Conservation (phyloP, 2,329 filamentous ascomycete species). For the Exophiala oligosperma region DNA sequence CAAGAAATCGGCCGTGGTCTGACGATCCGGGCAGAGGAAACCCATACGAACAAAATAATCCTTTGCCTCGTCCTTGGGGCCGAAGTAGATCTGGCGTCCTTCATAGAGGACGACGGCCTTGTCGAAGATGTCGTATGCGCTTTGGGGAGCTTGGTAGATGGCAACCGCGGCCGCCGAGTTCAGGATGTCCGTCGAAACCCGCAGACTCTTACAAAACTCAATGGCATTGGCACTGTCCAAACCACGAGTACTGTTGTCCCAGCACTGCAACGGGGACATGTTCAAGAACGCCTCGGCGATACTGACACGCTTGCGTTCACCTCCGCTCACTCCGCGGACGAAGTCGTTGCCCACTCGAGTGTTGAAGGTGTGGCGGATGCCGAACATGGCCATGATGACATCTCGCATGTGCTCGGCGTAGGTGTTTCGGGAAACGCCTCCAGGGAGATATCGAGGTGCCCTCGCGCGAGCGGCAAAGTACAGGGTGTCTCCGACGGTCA, state of each 20-base stretch:
- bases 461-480: conserved; percentile 57
- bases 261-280: conserved; percentile 45
- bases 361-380: conserved; percentile 45
- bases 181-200: conserved; percentile 50
- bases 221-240: conserved; percentile 59
- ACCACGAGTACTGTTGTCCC: conserved; percentile 54
- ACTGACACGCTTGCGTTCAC: conserved; percentile 61
- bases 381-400: conserved; percentile 53
- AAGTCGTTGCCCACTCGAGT: conserved; percentile 58
- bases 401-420: conserved; percentile 46
- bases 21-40: conserved; percentile 67
- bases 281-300: conserved; percentile 56
- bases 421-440: conserved; percentile 43
- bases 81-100: conserved; percentile 76
- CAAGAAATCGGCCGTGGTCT: conserved; percentile 71
- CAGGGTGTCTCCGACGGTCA: conserved; percentile 76
- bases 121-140: conserved; percentile 65
- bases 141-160: conserved; percentile 57
- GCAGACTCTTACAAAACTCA: conserved; percentile 57
- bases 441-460: conserved; percentile 45
- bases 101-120: conserved; percentile 74
- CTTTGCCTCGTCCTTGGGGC: conserved; percentile 60
- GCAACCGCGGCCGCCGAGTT: conserved; percentile 56
- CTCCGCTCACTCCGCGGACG: conserved; percentile 63
- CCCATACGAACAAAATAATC: conserved; percentile 69